Evolutionary conservation across 257 asterid species (phyloP).

Genomic region (Plantago major): DNA sequence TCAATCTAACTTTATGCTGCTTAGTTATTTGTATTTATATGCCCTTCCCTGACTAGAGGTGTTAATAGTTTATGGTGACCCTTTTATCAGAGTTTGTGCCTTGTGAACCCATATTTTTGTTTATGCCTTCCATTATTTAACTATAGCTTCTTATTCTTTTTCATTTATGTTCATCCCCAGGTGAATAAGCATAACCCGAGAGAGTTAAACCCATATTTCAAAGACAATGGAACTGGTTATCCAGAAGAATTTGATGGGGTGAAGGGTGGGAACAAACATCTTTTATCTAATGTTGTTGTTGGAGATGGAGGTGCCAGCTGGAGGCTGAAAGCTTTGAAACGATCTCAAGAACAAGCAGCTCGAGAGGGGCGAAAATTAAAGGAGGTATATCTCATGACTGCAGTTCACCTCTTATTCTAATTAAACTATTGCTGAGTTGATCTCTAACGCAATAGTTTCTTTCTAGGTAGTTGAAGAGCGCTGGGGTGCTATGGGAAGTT

Average conservation of each 20-base stretch:
- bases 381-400: constrained; percentile 41
- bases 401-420: constrained; percentile 4
- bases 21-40: no score
- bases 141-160: neutral
- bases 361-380: constrained; percentile 81
- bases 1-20: no score
- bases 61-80: no score
- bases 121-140: neutral
- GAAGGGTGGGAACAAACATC: constrained; percentile 32
- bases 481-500: constrained; percentile 85
- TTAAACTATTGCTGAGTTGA: neutral
- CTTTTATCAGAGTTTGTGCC: no score
- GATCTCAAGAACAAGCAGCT: constrained; percentile 92
- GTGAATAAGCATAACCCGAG: constrained; percentile 61
- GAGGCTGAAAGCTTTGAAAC: constrained; percentile 92
- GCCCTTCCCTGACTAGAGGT: no score
- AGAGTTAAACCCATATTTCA: constrained; percentile 79
- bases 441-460: constrained; percentile 11
- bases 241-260: constrained; percentile 60
- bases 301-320: constrained; percentile 99
- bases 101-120: no score
- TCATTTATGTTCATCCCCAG: constrained; percentile 30
- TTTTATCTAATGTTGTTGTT: constrained; percentile 53
- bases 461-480: constrained; percentile 91
- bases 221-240: constrained; percentile 66